A percentile compares a stretch with the other conserved stretches of the same genome.
These are phyloP conservation scores for Acer yangbiense DNA, from an alignment of 345 rosid genomes.

Conservation along the genomic window DNA sequence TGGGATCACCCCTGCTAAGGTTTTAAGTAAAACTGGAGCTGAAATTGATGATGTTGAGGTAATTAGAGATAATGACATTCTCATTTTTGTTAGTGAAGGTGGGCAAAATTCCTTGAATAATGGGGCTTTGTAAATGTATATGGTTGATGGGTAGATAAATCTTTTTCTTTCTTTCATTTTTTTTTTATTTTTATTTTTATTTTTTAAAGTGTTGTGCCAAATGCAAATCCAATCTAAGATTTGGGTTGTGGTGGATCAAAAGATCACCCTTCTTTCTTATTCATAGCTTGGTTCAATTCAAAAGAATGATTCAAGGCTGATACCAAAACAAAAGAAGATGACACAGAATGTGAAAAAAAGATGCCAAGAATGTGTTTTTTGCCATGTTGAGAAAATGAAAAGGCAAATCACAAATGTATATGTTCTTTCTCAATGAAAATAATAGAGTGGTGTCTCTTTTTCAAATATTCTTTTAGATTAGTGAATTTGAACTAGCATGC, in stretches of 20 bases:
- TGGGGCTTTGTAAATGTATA: not conserved
- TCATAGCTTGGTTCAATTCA: not conserved
- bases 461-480: no score
- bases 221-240: not conserved
- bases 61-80: constrained; percentile 85
- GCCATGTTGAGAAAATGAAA: no score
- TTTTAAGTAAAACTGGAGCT: constrained; percentile 54
- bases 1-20: constrained; percentile 48
- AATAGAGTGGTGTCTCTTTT: no score
- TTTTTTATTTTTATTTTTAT: no score
- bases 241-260: constrained; percentile 8
- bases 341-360: no score
- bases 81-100: constrained; percentile 44
- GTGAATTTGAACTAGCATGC: no score
- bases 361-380: no score
- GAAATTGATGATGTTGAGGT: constrained; percentile 73
- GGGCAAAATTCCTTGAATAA: constrained; percentile 4
- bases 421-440: no score
- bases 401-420: no score
- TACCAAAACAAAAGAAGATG: no score
- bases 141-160: not conserved
- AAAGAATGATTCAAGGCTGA: not conserved
- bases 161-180: not conserved
- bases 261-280: not conserved
- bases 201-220: not conserved